Evolutionary conservation across 73 alveolate genomes (phyloP), one percentile per base, ranked within the genome.

Genomic region (Paramecium tetraurelia): DNA sequence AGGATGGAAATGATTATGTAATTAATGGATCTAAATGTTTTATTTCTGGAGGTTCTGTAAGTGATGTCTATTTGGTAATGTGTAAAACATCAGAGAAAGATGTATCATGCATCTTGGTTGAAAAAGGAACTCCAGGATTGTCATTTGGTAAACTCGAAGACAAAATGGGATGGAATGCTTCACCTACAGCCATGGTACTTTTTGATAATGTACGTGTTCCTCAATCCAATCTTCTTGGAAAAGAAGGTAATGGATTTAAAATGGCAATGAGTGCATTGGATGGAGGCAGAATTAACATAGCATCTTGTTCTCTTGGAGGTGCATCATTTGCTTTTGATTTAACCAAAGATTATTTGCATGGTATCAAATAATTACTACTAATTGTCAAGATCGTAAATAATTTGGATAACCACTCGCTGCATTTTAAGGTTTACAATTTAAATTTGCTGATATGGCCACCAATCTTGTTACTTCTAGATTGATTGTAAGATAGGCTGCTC

Each of bases 221-320:
- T 14, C 85, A 93, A 85, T 92, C 90, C 4, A 93, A 97, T 44
- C 35, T 97, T 8, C 50, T 97, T 40, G 97, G 97, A 4, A 71
- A 92, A 48, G 46, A 80, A 44, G 99, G 99, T 18, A 69, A 86
- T 7, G 99, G 99, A 11, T 95, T 97, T 89, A 96, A 97, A 80
- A 96, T 97, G 58, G 99, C 99, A 3, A 92, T 97, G 95, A 48
- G 93, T 36, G 99, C 97, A 46, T 92, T 97, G 18, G 98, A 97
- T 86, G 99, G 99, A 4, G 99, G 99, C 0, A 92, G 99, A 85
- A 84, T 97, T 14, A 97, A 97, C 53, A 97, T 97, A 59, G 97
- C 98, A 18, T 77, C 96, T 35, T 93, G 97, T 77, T 86, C 96
- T 40, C 93, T 97, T 10, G 99, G 99, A 33, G 98, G 98, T 36